Evolutionary conservation across 2,329 filamentous ascomycete genomes (phyloP).

Genomic region (Microdochium paspali): DNA sequence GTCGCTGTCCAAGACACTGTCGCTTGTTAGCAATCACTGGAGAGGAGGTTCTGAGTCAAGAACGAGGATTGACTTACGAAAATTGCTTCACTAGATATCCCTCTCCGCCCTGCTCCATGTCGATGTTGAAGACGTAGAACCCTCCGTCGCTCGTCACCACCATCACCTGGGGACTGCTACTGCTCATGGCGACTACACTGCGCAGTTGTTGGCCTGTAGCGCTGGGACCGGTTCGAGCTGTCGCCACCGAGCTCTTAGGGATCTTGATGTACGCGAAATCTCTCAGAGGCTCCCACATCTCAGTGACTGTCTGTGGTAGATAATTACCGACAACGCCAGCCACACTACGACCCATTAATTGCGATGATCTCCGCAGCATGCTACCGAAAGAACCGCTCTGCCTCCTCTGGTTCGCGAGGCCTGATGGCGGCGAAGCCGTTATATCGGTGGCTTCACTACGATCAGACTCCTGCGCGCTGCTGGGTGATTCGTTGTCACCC

Average conservation of each 20-base stretch:
- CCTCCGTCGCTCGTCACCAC: conserved; percentile 92
- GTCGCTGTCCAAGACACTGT: conserved; percentile 43
- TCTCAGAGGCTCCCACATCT: conserved; percentile 92
- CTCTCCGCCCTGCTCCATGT: conserved; percentile 90
- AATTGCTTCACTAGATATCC: conserved; percentile 86
- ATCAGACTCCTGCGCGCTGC: conserved; percentile 31
- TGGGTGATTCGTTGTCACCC: conserved; percentile 42
- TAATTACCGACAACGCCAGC: conserved; percentile 87
- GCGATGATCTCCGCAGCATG: conserved; percentile 87
- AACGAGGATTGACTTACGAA: conserved; percentile 53
- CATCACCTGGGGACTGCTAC: conserved; percentile 92
- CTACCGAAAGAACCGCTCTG: conserved; percentile 76
- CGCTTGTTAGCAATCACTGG: background rate
- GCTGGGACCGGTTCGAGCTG: conserved; percentile 14
- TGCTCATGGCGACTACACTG: conserved; percentile 97
- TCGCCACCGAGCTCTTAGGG: conserved; percentile 45
- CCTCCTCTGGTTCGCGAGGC: conserved; percentile 27
- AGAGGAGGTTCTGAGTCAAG: background rate
- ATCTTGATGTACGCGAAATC: conserved; percentile 97
- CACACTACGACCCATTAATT: conserved; percentile 83
- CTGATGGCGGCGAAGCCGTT: conserved; percentile 11
- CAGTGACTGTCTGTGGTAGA: conserved; percentile 83
- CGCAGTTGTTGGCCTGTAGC: conserved; percentile 43
- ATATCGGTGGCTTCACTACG: conserved; percentile 37
- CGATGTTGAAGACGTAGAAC: conserved; percentile 92